These are phyloP conservation scores for Penicillium thymicola DNA, from an alignment of 2,329 filamentous ascomycete species.

Conservation along the genomic window DNA sequence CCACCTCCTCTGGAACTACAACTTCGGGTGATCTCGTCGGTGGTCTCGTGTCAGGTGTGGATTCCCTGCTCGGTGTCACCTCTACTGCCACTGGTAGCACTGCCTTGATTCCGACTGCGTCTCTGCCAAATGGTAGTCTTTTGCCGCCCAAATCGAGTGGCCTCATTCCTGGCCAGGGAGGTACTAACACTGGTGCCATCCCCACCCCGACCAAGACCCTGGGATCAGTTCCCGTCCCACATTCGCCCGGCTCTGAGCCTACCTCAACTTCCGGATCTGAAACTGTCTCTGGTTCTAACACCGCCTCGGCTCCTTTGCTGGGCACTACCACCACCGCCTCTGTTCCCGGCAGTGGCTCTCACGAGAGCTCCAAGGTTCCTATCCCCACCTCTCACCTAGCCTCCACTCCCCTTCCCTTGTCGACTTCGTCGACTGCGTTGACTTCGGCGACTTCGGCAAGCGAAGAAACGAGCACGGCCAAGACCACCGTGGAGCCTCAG, in stretches of 20 bases:
- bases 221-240: constrained; percentile 17
- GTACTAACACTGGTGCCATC: constrained; percentile 9
- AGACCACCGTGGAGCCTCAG: constrained; percentile 28
- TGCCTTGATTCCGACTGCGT: constrained; percentile 17
- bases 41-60: constrained; percentile 9
- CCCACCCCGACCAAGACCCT: constrained; percentile 14
- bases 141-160: constrained; percentile 10
- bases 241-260: constrained; percentile 9
- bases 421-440: constrained; percentile 31
- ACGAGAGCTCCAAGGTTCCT: constrained; percentile 9
- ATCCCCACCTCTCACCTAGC: constrained; percentile 12
- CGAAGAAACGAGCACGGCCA: constrained; percentile 24
- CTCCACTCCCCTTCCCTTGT: constrained; percentile 39
- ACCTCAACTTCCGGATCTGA: constrained; percentile 2
- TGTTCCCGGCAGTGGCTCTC: constrained; percentile 8
- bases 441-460: constrained; percentile 23
- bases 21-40: constrained; percentile 8
- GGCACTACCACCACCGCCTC: constrained; percentile 6
- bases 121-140: constrained; percentile 3
- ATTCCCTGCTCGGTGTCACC: constrained; percentile 11
- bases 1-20: constrained; percentile 1
- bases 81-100: constrained; percentile 17
- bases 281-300: constrained; percentile 4
- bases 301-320: not conserved
- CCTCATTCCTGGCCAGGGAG: constrained; percentile 10